Base-by-base conservation (phyloP, 129 eudicot genomes). In the Kitagawia praeruptora region DNA sequence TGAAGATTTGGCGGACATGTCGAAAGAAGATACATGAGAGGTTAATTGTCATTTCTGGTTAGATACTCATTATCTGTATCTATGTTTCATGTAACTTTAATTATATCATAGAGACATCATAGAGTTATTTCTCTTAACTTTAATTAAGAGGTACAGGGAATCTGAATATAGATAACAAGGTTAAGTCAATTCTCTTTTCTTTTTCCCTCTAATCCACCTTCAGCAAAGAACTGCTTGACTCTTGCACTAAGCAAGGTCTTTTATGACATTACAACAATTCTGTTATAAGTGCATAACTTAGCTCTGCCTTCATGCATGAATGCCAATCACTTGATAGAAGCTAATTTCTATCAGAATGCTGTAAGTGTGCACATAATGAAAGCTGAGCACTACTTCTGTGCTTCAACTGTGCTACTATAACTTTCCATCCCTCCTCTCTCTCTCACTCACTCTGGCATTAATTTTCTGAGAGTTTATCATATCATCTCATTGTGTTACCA, bases 321-420 rank as follows among this genome's bases (percentile, higher is more conserved):
- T 10, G 79, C 77, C 41, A 9, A 47, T 15, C 80, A 47, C 41
- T 58, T 58, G 80, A 58, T 45, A 64, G 37, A 66, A 44, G 70
- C 53, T 66, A n/a, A 42, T 51, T 77, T 79, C 75, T 70, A 37
- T 85, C 97, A 95, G 83, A 93, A 92, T 84, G 99, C 97, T 75
- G 99, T 95, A 85, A 16, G 96, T 88, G 69, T 41, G 78, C 49
- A 56, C 75, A 42, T 41, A 38, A 47, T 9, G 45, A 80, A 78
- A 71, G 37, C 56, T 39, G 39, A 23, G 74, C 53, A 66, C 77
- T 37, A 8, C 23, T 44, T 38, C 34, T 75, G 66, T 28, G 66
- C 78, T 95, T 83, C 82, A 95, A 92, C 80, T 89, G 90, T 84
- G 99, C 99, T 74, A 90, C 88, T 80, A 97, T 95, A 88, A 85